Conservation (phyloP, 2,329 filamentous ascomycete species). For the Curvularia verruculosa region DNA sequence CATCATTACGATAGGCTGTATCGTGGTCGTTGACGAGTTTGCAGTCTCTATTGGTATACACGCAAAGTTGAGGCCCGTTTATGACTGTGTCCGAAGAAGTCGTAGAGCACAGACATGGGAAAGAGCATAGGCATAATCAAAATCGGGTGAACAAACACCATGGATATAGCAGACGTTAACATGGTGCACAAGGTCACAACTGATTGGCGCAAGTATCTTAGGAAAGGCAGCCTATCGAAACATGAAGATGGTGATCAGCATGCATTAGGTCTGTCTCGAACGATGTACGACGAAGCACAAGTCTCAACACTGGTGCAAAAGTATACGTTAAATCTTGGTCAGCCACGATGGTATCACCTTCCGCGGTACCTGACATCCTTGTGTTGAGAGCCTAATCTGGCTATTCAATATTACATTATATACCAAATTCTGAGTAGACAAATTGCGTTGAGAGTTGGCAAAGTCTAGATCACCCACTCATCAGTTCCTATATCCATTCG, state of each 20-base stretch:
- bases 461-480: neutral
- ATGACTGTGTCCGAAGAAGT: neutral
- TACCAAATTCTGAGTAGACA: neutral
- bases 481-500: neutral
- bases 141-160: neutral
- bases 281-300: neutral
- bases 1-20: neutral
- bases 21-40: neutral
- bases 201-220: neutral
- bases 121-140: neutral
- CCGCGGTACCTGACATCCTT: neutral
- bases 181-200: neutral
- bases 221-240: neutral
- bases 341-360: neutral
- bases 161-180: neutral
- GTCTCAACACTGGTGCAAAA: neutral
- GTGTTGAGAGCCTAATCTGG: neutral
- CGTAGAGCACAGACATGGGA: neutral
- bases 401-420: slow-evolving; percentile 2
- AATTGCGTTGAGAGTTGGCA: neutral
- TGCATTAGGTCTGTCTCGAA: neutral
- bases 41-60: neutral
- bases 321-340: neutral
- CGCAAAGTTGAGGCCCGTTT: neutral
- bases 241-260: neutral